Evolutionary conservation across 73 alveolate genomes (phyloP).

Genomic region (Stentor roeselii): DNA sequence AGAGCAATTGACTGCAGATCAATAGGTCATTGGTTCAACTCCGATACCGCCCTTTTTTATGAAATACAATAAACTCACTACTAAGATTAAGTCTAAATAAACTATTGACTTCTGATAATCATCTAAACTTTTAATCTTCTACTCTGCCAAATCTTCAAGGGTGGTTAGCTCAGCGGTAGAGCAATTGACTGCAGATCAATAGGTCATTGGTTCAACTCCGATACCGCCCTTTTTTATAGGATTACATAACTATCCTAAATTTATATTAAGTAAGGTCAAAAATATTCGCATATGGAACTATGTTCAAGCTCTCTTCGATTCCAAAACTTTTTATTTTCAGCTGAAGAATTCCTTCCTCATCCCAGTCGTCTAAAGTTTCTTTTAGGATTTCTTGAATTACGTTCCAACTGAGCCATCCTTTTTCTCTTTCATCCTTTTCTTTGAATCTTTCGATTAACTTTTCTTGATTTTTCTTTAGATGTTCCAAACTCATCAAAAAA

Average conservation of each 20-base stretch:
- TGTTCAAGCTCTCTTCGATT: neutral
- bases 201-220: slow-evolving; percentile 17
- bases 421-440: neutral
- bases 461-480: neutral
- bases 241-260: no score
- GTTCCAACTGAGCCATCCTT: neutral
- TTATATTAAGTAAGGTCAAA: neutral
- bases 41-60: slow-evolving; percentile 11
- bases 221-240: neutral
- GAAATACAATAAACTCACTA: neutral
- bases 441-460: neutral
- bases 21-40: slow-evolving; percentile 11
- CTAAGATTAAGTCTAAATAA: neutral
- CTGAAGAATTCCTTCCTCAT: neutral
- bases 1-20: slow-evolving; percentile 15
- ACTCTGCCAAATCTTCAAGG: no score
- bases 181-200: slow-evolving; percentile 13
- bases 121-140: no score
- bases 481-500: neutral
- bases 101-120: neutral
- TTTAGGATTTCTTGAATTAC: neutral
- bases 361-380: neutral
- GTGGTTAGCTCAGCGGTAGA: slow-evolving; percentile 18
- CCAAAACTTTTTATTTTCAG: neutral
- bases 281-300: neutral